Evolutionary conservation across 2,329 filamentous ascomycete genomes (phyloP), one percentile per base, ranked within the genome.

Genomic region (Thermomyces lanuginosus): DNA sequence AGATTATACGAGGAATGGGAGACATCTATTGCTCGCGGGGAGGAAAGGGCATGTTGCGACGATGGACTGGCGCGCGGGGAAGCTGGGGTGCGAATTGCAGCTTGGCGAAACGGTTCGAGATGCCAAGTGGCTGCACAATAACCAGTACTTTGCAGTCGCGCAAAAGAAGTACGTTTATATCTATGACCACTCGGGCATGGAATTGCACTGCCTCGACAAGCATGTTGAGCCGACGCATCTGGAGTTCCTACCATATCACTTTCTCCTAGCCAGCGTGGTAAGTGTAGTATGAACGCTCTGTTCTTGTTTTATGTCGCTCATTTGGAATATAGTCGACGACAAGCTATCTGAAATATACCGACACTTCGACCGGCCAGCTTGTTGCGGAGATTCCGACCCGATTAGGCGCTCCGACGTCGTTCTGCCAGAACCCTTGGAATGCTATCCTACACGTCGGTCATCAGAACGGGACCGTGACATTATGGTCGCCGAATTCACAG

Each of bases 161-260:
- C 86, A 98, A 56, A 93, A 92, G 63, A 89, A 86, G 56, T 77
- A 89, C 41, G 80, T 89, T 37, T 98, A 92, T 58, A 93, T 98
- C 38, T 98, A 98, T 60, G 89, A 93, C 45, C 66, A 72, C 31
- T 70, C 80, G 30, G 89, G 89, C 27, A 79, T 93, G 11, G 89
- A 98, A 57, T 59, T 98, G 29, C 89, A 98, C 51, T 84, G 80
- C 48, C 58, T 98, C 45, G 75, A 74, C 53, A 89, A 89, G 51
- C 86, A 92, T 49, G 69, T 80, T 35, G 89, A 98, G 51, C 80
- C 91, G 8, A 77, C 79, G 8, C 76, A 91, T 51, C 82, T 98
- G 66, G 82, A 95, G 53, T 98, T 93, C 48, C 61, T 95, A 8
- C 86, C 86, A 1, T 95, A 93, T 48, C 89, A 98, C 51, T 98